Evolutionary conservation across 495 filamentous ascomycete species (phyloP).

Genomic region (Lasiosphaeris hirsuta): DNA sequence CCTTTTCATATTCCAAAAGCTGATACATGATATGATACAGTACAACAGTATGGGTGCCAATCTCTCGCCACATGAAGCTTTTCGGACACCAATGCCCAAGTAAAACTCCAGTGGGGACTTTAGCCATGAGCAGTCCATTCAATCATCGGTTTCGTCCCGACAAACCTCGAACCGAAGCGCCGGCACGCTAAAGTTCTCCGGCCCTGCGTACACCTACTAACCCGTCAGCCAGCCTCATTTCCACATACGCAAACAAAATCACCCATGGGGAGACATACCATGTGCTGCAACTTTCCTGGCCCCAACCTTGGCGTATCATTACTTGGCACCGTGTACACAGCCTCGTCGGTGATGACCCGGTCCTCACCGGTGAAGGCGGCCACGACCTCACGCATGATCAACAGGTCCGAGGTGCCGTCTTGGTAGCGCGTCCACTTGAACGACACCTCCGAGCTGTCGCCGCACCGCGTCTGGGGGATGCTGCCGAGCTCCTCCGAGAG

Average conservation of each 20-base stretch:
- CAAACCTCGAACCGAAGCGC: constrained; percentile 11
- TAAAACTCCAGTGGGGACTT: too few relatives aligned
- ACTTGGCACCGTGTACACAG: constrained; percentile 5
- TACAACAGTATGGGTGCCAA: too few relatives aligned
- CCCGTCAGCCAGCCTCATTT: too few relatives aligned
- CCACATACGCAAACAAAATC: too few relatives aligned
- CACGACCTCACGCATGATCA: constrained; percentile 15
- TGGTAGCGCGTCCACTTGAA: constrained; percentile 17
- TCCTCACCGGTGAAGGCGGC: constrained; percentile 5
- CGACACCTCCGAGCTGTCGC: constrained; percentile 15
- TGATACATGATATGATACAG: too few relatives aligned
- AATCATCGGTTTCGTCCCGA: too few relatives aligned
- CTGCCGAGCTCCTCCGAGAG: constrained; percentile 10
- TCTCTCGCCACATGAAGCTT: too few relatives aligned
- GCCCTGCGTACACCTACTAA: constrained; percentile 30
- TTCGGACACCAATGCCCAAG: too few relatives aligned
- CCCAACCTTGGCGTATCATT: constrained; percentile 14
- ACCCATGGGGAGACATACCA: too few relatives aligned
- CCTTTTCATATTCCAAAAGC: too few relatives aligned
- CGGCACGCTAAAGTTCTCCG: constrained; percentile 26
- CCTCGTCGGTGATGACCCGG: constrained; percentile 10
- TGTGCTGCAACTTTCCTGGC: constrained; percentile 9
- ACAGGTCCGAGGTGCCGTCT: background rate
- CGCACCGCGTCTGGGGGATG: constrained; percentile 21
- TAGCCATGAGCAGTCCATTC: too few relatives aligned